Base-by-base conservation (phyloP, 2,329 filamentous ascomycete genomes). In the Colletotrichum chrysophilum region DNA sequence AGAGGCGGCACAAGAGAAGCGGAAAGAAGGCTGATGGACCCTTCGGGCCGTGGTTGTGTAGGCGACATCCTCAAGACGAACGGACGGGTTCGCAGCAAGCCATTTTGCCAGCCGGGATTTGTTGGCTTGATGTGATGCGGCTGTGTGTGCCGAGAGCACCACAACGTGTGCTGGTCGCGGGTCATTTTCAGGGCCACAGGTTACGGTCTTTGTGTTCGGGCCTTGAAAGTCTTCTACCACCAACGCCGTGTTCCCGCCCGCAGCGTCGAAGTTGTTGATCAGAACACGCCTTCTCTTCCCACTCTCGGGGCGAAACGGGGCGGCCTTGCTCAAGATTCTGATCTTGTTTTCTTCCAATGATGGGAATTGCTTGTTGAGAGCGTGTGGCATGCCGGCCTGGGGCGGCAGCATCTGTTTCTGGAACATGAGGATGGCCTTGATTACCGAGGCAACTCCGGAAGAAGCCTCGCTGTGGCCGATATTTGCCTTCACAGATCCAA, bases 221-320 rank as follows among this genome's bases (percentile, higher is more conserved):
- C 55, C 21, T 28, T 24, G 21, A 18, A 48, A 74, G 12, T 74
- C 71, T 24, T 74, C 71, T 4, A 83, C 24, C 10, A 83, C 58
- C 9, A 83, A 55, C 2, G 78, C 77, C 4, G 78, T 78, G 72
- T 80, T 83, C 10, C 74, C 79, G 0, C 81, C 80, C 0, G 78
- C 77, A 1, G 84, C 84, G 32, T 84, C 84, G 55, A 83, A 86
- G 73, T 83, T 86, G 74, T 85, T 86, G 9, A 86, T 58, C 4
- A 83, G 70, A 2, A 83, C 82, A 13, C 79, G 73, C 16, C 80
- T 77, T 13, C 43, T 43, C n/a, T 12, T 60, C 5, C 34, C 34
- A 16, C 24, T 43, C 7, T 32, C 28, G 0, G 4, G 24, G 2
- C 24, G 32, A 9, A 38, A n/a, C 14, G 48, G 24, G 7, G 14